Conservation (phyloP, 805 yeast genomes). For the Hanseniaspora lindneri region DNA sequence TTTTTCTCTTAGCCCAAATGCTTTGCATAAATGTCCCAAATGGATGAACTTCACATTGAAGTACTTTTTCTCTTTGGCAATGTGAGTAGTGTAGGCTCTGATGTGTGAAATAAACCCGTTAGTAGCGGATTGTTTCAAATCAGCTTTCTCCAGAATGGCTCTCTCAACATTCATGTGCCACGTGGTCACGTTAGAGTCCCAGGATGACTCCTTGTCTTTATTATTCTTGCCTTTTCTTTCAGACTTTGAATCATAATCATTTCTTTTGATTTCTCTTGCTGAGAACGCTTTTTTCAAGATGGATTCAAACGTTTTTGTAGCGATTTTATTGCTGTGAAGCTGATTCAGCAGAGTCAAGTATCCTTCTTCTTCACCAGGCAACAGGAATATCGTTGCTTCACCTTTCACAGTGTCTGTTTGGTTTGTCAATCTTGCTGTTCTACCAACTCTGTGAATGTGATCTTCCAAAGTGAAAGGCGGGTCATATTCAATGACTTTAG, state of each 20-base stretch:
- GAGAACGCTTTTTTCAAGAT: conserved; percentile 30
- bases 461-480: conserved; percentile 93
- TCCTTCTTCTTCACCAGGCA: conserved; percentile 84
- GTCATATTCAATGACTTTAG: conserved; percentile 81
- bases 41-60: conserved; percentile 78
- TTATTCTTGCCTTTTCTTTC: conserved; percentile 21
- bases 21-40: conserved; percentile 90
- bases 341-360: conserved; percentile 53
- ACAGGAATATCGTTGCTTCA: conserved; percentile 58
- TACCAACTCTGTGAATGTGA: conserved; percentile 90
- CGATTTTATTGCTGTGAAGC: conserved; percentile 47
- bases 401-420: conserved; percentile 39
- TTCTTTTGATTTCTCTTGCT: conserved; percentile 26
- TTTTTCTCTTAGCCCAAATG: conserved; percentile 87
- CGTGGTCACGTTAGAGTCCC: conserved; percentile 94
- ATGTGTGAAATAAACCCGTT: conserved; percentile 80
- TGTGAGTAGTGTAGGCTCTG: conserved; percentile 92
- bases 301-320: conserved; percentile 39
- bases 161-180: conserved; percentile 89
- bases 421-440: conserved; percentile 94
- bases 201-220: conserved; percentile 32
- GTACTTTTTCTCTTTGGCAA: conserved; percentile 60
- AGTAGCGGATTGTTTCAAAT: conserved; percentile 52
- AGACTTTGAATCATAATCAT: conserved; percentile 22
- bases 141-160: conserved; percentile 61